phyloP scores from a whole-genome alignment of 2,329 filamentous ascomycete genomes.

The Nemania abortiva region DNA sequence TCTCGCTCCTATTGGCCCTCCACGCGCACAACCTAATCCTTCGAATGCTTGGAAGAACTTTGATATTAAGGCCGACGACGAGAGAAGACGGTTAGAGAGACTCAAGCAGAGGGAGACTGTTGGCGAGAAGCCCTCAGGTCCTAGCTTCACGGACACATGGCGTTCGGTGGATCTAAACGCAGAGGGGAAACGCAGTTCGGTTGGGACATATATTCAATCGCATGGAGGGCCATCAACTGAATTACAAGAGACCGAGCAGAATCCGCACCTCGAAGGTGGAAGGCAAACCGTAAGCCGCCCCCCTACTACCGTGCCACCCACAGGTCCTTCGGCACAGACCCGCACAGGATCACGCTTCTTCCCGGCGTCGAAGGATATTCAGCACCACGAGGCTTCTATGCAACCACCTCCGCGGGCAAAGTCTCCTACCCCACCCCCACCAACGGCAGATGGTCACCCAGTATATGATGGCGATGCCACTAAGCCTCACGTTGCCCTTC shows the following conservation, averaged over 20 bases:
- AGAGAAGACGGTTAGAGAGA: constrained; percentile 55
- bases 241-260: constrained; percentile 31
- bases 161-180: constrained; percentile 57
- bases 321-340: constrained; percentile 54
- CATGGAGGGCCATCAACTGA: constrained; percentile 34
- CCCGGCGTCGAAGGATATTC: constrained; percentile 63
- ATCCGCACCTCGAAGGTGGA: constrained; percentile 37
- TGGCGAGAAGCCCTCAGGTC: constrained; percentile 58
- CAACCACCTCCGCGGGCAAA: constrained; percentile 59
- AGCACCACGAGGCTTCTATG: constrained; percentile 54
- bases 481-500: constrained; percentile 77
- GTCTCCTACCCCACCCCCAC: constrained; percentile 79
- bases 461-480: constrained; percentile 75
- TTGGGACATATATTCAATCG: constrained; percentile 42
- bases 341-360: constrained; percentile 72
- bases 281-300: constrained; percentile 35
- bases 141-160: constrained; percentile 67
- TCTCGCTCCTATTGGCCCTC: constrained; percentile 50
- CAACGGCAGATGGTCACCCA: constrained; percentile 76
- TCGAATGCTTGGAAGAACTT: constrained; percentile 45
- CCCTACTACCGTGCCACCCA: constrained; percentile 28
- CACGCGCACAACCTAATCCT: constrained; percentile 37
- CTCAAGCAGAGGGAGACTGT: constrained; percentile 58
- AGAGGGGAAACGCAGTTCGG: constrained; percentile 53
- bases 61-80: constrained; percentile 58